These are phyloP conservation scores for Chalara sp. DNA, from an alignment of 2,329 filamentous ascomycete species.

Conservation along the genomic window DNA sequence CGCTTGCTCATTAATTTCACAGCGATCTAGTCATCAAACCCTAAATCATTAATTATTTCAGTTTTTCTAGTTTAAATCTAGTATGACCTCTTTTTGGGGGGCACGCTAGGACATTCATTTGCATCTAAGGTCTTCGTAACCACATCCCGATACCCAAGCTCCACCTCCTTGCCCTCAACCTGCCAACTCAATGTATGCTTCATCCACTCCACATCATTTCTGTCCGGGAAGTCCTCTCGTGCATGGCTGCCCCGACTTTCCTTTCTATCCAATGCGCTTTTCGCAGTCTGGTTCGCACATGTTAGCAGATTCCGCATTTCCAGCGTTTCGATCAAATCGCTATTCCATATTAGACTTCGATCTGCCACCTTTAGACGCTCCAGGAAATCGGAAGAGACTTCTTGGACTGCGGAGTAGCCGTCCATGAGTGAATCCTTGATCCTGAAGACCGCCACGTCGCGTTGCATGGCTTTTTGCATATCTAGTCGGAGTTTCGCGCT, in stretches of 20 bases:
- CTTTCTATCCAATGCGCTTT: conserved; percentile 85
- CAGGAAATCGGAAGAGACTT: conserved; percentile 73
- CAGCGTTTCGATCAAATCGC: conserved; percentile 90
- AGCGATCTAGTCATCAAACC: too few relatives aligned
- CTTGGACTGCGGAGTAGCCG: conserved; percentile 80
- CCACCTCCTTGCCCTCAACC: conserved; percentile 70
- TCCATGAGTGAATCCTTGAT: conserved; percentile 82
- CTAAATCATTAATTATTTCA: too few relatives aligned
- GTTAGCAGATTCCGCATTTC: conserved; percentile 93
- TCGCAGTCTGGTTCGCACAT: conserved; percentile 94
- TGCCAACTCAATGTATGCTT: conserved; percentile 98
- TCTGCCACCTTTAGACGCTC: conserved; percentile 86
- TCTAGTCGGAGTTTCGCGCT: conserved; percentile 82
- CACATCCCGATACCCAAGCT: conserved; percentile 81
- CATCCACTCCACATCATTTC: conserved; percentile 97
- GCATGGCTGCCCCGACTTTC: conserved; percentile 97
- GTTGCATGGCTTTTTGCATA: conserved; percentile 99
- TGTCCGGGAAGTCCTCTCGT: conserved; percentile 91
- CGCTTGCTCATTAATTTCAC: too few relatives aligned
- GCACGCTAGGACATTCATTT: conserved; percentile 91
- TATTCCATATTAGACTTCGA: conserved; percentile 99
- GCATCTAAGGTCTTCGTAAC: conserved; percentile 81
- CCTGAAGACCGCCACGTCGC: conserved; percentile 93
- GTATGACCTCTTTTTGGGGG: conserved; percentile 92
- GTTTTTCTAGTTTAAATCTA: conserved; percentile 34